Conservation (phyloP, 1,139 yeast genomes). For the Kodamaea derodonti region DNA sequence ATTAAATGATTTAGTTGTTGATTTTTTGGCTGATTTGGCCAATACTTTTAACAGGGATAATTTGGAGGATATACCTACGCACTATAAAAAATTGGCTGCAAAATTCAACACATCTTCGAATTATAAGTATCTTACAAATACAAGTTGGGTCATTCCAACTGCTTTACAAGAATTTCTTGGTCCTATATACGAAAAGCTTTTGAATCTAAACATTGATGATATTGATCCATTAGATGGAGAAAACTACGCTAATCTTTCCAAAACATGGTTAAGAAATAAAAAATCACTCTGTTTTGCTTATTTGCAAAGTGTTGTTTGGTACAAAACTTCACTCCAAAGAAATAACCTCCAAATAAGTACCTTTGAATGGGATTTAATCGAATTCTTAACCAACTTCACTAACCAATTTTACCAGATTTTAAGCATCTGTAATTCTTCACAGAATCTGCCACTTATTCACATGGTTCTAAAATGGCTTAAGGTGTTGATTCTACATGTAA, state of each 20-base stretch:
- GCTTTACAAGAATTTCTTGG: constrained; percentile 10
- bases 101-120: background rate
- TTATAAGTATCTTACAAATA: background rate
- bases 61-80: background rate
- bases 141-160: constrained; percentile 2
- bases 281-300: constrained; percentile 9
- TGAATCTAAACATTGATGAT: constrained; percentile 3
- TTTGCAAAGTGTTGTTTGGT: constrained; percentile 9
- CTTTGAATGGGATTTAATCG: constrained; percentile 15
- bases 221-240: constrained; percentile 6
- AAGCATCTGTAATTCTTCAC: constrained; percentile 6
- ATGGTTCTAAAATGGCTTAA: constrained; percentile 21
- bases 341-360: constrained; percentile 6
- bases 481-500: constrained; percentile 16
- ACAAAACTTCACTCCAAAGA: constrained; percentile 5
- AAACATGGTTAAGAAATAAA: constrained; percentile 9
- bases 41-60: constrained; percentile 2
- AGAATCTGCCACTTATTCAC: constrained; percentile 14
- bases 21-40: constrained; percentile 12
- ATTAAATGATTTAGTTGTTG: constrained; percentile 9
- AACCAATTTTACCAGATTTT: constrained; percentile 14
- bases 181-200: constrained; percentile 9
- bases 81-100: no score
- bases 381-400: constrained; percentile 11
- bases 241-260: constrained; percentile 6